Percentiles rank a stretch among this genome's conserved stretches.
Evolutionary conservation across 2,329 filamentous ascomycete genomes (phyloP).

Genomic region (Aspergillus ochraceoroseus): DNA sequence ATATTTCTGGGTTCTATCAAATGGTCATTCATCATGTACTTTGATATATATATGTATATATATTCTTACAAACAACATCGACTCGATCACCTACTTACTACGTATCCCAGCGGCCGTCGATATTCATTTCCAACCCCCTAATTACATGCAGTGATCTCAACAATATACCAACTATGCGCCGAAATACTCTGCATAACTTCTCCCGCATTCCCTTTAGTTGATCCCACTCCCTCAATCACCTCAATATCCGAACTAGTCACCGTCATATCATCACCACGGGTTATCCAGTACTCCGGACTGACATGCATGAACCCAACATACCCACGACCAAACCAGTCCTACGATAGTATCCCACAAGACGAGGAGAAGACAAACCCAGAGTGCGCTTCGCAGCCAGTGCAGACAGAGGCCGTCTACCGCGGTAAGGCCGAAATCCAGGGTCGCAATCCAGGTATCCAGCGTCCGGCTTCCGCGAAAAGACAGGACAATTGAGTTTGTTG

Average conservation of each 20-base stretch:
- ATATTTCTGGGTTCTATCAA: too few relatives aligned
- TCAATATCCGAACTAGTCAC: constrained; percentile 33
- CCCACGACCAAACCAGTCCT: too few relatives aligned
- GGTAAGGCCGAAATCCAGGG: constrained; percentile 27
- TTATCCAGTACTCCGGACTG: constrained; percentile 44
- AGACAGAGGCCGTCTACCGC: constrained; percentile 44
- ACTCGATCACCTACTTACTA: too few relatives aligned
- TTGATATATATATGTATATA: too few relatives aligned
- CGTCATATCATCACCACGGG: constrained; percentile 24
- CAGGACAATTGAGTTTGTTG: constrained; percentile 36
- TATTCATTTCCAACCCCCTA: too few relatives aligned
- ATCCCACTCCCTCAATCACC: constrained; percentile 31
- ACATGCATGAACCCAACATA: constrained; percentile 36
- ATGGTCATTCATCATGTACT: too few relatives aligned
- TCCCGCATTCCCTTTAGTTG: constrained; percentile 35
- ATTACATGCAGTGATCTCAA: constrained; percentile 25
- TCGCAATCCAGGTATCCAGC: constrained; percentile 33
- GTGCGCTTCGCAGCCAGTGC: constrained; percentile 43
- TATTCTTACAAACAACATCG: too few relatives aligned
- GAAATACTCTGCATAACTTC: constrained; percentile 20
- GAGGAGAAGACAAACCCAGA: too few relatives aligned
- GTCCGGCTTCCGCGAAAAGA: constrained; percentile 36
- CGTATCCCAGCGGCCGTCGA: too few relatives aligned
- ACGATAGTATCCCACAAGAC: too few relatives aligned
- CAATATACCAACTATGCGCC: constrained; percentile 37